Evolutionary conservation across 2,329 filamentous ascomycete genomes (phyloP).

Genomic region (Fusarium circinatum): DNA sequence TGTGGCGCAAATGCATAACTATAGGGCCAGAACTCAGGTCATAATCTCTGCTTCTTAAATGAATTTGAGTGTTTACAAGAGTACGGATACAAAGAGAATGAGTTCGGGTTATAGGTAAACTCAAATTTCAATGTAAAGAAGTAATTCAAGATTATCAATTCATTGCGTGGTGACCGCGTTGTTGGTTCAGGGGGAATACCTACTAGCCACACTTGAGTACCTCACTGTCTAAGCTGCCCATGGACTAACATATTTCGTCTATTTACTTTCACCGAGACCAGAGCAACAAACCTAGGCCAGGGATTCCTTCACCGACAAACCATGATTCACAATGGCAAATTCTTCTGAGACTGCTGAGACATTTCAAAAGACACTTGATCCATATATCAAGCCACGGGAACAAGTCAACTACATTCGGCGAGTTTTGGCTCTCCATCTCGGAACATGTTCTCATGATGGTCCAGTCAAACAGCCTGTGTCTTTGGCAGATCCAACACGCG

Average conservation of each 20-base stretch:
- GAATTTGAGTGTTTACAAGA: not conserved
- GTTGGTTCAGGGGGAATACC: not conserved
- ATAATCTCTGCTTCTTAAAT: not conserved
- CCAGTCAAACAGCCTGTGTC: slow-evolving; percentile 58
- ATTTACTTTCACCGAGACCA: slow-evolving; percentile 29
- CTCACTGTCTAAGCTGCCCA: slow-evolving; percentile 5
- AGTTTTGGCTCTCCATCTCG: slow-evolving; percentile 64
- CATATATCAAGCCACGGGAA: slow-evolving; percentile 66
- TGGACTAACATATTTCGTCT: slow-evolving; percentile 19
- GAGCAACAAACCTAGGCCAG: slow-evolving; percentile 13
- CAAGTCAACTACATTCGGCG: slow-evolving; percentile 67
- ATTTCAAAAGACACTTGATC: slow-evolving; percentile 58
- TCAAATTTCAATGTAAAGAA: not conserved
- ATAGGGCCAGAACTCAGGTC: slow-evolving; percentile 26
- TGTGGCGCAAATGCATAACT: slow-evolving; percentile 23
- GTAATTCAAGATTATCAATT: not conserved
- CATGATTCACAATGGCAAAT: slow-evolving; percentile 44
- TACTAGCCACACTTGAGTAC: slow-evolving; percentile 25
- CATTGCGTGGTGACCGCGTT: too few relatives aligned
- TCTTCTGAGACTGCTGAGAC: slow-evolving; percentile 48
- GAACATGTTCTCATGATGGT: slow-evolving; percentile 57
- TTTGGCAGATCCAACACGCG: slow-evolving; percentile 55
- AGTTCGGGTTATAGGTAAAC: not conserved
- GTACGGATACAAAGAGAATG: not conserved
- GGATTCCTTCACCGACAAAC: slow-evolving; percentile 19